Conservation (phyloP, 2,329 filamentous ascomycete species). For the Penicillium digitatum region DNA sequence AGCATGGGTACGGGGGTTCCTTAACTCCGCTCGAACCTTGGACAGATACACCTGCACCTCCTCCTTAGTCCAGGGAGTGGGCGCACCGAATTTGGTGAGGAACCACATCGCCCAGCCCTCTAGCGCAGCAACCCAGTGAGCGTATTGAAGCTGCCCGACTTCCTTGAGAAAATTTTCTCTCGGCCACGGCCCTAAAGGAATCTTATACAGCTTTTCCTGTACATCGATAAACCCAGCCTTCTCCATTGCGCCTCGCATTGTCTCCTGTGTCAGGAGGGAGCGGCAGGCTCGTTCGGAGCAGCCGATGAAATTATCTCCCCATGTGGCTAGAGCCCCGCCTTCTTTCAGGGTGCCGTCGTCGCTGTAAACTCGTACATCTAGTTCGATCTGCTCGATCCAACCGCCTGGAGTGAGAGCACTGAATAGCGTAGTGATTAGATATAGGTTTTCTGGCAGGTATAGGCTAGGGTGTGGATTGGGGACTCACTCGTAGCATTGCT, state of each 20-base stretch:
- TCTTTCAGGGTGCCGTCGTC: conserved; percentile 5
- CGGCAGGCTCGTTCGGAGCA: conserved; percentile 23
- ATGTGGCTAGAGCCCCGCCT: conserved; percentile 3
- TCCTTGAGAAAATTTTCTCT: conserved; percentile 29
- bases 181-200: conserved; percentile 32
- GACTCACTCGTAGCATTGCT: conserved; percentile 13
- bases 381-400: conserved; percentile 13
- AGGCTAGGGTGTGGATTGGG: not conserved
- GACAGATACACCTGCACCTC: conserved; percentile 16
- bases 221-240: conserved; percentile 33
- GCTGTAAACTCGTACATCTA: conserved; percentile 11
- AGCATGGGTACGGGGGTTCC: conserved; percentile 3
- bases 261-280: conserved; percentile 22
- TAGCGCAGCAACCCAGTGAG: conserved; percentile 26
- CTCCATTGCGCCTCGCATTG: conserved; percentile 25
- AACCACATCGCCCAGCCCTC: conserved; percentile 31
- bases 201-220: conserved; percentile 25
- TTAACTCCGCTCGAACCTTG: conserved; percentile 1
- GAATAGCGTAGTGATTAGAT: not conserved
- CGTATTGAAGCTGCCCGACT: conserved; percentile 40
- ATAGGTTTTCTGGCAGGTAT: not conserved
- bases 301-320: conserved; percentile 19
- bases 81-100: conserved; percentile 25
- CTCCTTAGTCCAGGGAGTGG: conserved; percentile 17
- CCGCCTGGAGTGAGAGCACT: conserved; percentile 3